Evolutionary conservation across 2,329 filamentous ascomycete species (phyloP).

Genomic region (Blastomyces emzantsi): DNA sequence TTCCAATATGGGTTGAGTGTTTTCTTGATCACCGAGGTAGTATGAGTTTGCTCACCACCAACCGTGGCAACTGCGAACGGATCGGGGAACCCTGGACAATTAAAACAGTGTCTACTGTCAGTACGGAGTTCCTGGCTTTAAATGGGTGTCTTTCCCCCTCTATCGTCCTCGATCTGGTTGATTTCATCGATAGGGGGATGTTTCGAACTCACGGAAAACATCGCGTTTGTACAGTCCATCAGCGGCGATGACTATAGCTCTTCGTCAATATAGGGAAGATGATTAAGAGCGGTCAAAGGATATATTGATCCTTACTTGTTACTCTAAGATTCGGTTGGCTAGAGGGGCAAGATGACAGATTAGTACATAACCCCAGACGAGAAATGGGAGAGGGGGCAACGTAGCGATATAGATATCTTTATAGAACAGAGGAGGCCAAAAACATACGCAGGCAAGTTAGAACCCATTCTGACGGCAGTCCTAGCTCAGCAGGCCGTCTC

Average conservation of each 20-base stretch:
- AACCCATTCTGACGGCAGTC: conserved; percentile 41
- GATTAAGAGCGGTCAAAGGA: conserved; percentile 17
- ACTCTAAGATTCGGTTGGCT: conserved; percentile 84
- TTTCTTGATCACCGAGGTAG: conserved; percentile 94
- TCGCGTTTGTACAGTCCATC: conserved; percentile 98
- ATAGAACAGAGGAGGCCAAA: neutral
- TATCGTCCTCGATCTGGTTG: neutral
- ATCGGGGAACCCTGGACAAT: conserved; percentile 73
- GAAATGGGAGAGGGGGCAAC: conserved; percentile 17
- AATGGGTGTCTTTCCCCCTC: neutral
- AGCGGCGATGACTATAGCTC: conserved; percentile 76
- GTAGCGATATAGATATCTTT: conserved; percentile 14
- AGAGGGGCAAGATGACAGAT: conserved; percentile 10
- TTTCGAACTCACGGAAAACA: conserved; percentile 75
- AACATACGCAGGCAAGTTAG: conserved; percentile 51
- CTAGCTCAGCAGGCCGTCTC: conserved; percentile 9
- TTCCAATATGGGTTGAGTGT: conserved; percentile 99
- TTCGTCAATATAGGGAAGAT: conserved; percentile 5
- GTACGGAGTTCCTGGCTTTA: neutral
- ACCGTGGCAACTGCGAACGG: conserved; percentile 96
- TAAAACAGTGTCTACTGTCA: conserved; percentile 7
- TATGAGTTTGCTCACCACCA: conserved; percentile 96
- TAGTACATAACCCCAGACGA: conserved; percentile 23
- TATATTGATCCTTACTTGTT: conserved; percentile 58
- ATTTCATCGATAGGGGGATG: neutral